Percentiles rank a stretch among this genome's conserved stretches.
Evolutionary conservation across 2,329 filamentous ascomycete genomes (phyloP).

Genomic region (Sarocladiaceae sp.): DNA sequence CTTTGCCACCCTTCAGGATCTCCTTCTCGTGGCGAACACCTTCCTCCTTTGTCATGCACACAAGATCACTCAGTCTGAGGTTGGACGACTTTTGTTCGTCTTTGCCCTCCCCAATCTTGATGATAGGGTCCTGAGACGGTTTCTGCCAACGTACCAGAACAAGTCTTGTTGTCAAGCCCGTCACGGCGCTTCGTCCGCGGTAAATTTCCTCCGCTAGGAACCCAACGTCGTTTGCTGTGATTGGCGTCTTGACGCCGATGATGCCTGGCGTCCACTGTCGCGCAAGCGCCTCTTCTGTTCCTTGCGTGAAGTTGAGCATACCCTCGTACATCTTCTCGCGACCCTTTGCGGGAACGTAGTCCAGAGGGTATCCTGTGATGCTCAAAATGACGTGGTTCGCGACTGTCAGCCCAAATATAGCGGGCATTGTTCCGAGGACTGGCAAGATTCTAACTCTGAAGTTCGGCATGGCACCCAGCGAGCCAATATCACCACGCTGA

Average conservation of each 20-base stretch:
- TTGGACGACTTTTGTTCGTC: conserved; percentile 74
- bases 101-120: conserved; percentile 55
- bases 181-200: conserved; percentile 74
- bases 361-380: conserved; percentile 75
- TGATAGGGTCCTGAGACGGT: conserved; percentile 52
- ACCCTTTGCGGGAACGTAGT: conserved; percentile 74
- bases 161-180: conserved; percentile 72
- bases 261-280: conserved; percentile 29
- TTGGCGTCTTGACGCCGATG: conserved; percentile 69
- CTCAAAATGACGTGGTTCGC: conserved; percentile 90
- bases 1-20: conserved; percentile 64
- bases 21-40: conserved; percentile 72
- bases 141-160: conserved; percentile 74
- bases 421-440: conserved; percentile 94
- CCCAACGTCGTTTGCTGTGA: conserved; percentile 74
- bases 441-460: conserved; percentile 94
- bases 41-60: conserved; percentile 92
- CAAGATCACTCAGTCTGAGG: conserved; percentile 63
- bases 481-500: conserved; percentile 74
- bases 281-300: conserved; percentile 69
- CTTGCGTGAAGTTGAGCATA: conserved; percentile 69
- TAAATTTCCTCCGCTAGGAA: conserved; percentile 90
- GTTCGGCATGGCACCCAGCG: conserved; percentile 82
- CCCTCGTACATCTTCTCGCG: conserved; percentile 90
- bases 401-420: conserved; percentile 84